Conservation (phyloP, 2,329 filamentous ascomycete genomes). For the Xylariaceae sp. region DNA sequence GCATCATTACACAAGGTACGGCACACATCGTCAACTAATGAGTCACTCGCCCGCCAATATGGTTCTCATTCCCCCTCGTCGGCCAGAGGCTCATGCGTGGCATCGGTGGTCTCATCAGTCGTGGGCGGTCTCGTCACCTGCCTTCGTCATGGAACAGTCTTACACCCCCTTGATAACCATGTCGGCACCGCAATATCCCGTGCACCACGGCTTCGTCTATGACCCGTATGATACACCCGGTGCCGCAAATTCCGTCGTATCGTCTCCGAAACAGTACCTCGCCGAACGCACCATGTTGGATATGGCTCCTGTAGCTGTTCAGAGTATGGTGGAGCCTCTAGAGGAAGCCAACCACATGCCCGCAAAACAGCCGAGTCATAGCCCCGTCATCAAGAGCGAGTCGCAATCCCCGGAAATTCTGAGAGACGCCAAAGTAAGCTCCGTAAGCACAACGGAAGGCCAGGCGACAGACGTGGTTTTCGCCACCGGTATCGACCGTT, state of each 20-base stretch:
- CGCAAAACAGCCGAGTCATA: conserved; percentile 10
- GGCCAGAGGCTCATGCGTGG: conserved; percentile 40
- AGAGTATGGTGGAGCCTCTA: conserved; percentile 4
- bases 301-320: conserved; percentile 7
- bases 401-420: conserved; percentile 10
- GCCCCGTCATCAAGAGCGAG: conserved; percentile 21
- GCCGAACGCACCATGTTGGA: conserved; percentile 11
- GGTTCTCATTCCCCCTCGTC: conserved; percentile 7
- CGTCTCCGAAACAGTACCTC: conserved; percentile 15
- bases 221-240: conserved; percentile 10
- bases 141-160: conserved; percentile 44
- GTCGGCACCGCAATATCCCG: conserved; percentile 17
- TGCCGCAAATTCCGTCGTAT: conserved; percentile 4
- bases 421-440: conserved; percentile 38
- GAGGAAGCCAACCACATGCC: conserved; percentile 5
- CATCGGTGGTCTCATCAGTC: conserved; percentile 51
- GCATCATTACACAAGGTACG: conserved; percentile 1
- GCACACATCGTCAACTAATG: conserved; percentile 3
- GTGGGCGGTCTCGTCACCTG: conserved; percentile 42
- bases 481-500: conserved; percentile 75
- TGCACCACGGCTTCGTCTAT: conserved; percentile 18
- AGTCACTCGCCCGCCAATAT: conserved; percentile 7
- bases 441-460: conserved; percentile 44
- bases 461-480: conserved; percentile 57
- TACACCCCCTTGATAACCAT: conserved; percentile 45